Evolutionary conservation across 1,284 basidiomycete genomes (phyloP).

Genomic region (Rhodotorula sp.): DNA sequence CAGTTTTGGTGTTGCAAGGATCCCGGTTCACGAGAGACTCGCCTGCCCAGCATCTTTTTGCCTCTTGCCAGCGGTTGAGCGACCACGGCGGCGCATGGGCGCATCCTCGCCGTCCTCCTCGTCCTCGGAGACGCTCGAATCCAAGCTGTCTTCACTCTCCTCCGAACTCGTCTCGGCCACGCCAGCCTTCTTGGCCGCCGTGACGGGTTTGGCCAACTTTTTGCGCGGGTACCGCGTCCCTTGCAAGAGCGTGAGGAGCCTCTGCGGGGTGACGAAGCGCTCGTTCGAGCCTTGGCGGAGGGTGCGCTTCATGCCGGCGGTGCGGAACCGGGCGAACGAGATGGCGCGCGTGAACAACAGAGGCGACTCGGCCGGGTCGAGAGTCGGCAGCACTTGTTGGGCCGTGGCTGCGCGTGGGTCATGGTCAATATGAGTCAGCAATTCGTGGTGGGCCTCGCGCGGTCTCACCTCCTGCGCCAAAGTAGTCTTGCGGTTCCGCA

Average conservation of each 20-base stretch:
- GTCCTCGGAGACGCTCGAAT: conserved; percentile 10
- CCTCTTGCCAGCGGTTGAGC: not conserved
- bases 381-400: conserved; percentile 11
- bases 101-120: conserved; percentile 57
- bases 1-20: too few species aligned
- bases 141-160: conserved; percentile 5
- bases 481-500: not conserved
- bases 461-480: not conserved
- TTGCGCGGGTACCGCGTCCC: conserved; percentile 36
- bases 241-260: conserved; percentile 55
- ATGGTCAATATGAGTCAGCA: not conserved
- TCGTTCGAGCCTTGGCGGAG: conserved; percentile 83
- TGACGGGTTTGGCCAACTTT: conserved; percentile 6
- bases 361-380: conserved; percentile 34
- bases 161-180: not conserved
- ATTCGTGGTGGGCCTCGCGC: too few species aligned
- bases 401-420: not conserved
- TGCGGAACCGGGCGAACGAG: conserved; percentile 90
- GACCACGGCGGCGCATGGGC: not conserved
- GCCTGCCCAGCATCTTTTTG: conserved; percentile 4
- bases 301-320: conserved; percentile 88
- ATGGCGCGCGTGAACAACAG: conserved; percentile 64
- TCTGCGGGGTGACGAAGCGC: conserved; percentile 87
- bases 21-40: not conserved
- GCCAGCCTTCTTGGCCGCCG: not conserved